Conservation (phyloP, 2,329 filamentous ascomycete species). For the Fusarium graminum region DNA sequence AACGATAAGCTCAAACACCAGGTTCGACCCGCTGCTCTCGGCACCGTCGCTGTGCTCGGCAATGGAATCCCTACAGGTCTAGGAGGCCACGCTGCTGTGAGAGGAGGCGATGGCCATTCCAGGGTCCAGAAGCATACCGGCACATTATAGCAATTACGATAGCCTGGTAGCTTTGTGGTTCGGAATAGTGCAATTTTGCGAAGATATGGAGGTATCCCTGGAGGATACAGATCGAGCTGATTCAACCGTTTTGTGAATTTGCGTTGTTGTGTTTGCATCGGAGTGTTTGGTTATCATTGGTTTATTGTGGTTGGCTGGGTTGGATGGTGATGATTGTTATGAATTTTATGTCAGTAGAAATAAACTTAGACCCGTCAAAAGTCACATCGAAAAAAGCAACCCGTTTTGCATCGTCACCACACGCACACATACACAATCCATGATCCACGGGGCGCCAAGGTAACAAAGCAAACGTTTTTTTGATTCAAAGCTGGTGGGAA, state of each 20-base stretch:
- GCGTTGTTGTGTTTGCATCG: constrained; percentile 9
- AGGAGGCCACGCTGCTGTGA: constrained; percentile 30
- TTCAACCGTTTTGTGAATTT: constrained; percentile 18
- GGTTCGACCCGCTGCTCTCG: constrained; percentile 41
- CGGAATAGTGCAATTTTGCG: constrained; percentile 28
- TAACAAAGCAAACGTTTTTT: constrained; percentile 43
- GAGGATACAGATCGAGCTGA: neutral
- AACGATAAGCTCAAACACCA: constrained; percentile 44
- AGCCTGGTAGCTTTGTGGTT: constrained; percentile 37
- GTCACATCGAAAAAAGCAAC: constrained; percentile 18
- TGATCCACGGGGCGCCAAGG: constrained; percentile 21
- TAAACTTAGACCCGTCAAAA: constrained; percentile 6
- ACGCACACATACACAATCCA: constrained; percentile 28
- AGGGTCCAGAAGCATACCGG: constrained; percentile 43
- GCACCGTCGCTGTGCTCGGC: constrained; percentile 45
- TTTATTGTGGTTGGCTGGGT: constrained; percentile 13
- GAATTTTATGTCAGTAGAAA: constrained; percentile 14
- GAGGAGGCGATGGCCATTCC: constrained; percentile 30
- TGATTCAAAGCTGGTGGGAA: constrained; percentile 48
- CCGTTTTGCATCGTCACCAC: constrained; percentile 14
- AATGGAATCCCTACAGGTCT: constrained; percentile 29
- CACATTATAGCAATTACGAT: constrained; percentile 44
- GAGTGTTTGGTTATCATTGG: constrained; percentile 7
- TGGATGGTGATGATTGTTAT: constrained; percentile 16
- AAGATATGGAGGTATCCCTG: neutral